Percentiles rank a stretch among this genome's conserved stretches.
Conservation (phyloP, 1,284 basidiomycete species). For the Clitocybe nebularis region DNA sequence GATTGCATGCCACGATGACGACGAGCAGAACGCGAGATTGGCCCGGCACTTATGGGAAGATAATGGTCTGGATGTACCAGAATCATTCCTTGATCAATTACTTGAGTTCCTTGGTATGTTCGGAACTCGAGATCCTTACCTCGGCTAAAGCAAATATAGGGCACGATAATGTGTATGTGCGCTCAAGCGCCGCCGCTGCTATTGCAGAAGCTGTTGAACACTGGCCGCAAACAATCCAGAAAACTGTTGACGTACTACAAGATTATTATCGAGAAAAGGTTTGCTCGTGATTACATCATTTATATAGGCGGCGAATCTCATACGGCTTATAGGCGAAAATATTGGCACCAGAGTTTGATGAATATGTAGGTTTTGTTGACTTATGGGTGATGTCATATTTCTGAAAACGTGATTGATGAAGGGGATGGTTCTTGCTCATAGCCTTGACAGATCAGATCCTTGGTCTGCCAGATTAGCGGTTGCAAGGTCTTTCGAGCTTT, state of each 20-base stretch:
- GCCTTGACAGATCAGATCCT: slow-evolving; percentile 89
- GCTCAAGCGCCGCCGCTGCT: slow-evolving; percentile 69
- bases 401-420: slow-evolving; percentile 33
- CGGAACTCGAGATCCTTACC: neutral
- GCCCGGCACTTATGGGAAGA: slow-evolving; percentile 92
- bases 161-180: slow-evolving; percentile 81
- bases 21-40: slow-evolving; percentile 87
- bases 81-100: slow-evolving; percentile 63
- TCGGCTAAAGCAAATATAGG: no score
- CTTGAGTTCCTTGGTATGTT: slow-evolving; percentile 68
- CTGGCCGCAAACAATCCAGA: slow-evolving; percentile 65
- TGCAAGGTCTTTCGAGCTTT: slow-evolving; percentile 64
- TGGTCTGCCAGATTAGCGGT: slow-evolving; percentile 85
- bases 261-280: slow-evolving; percentile 84
- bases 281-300: neutral
- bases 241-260: slow-evolving; percentile 51
- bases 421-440: slow-evolving; percentile 94
- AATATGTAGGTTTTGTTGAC: slow-evolving; percentile 61
- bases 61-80: slow-evolving; percentile 89
- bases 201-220: slow-evolving; percentile 77
- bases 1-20: slow-evolving; percentile 88
- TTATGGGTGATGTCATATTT: no score
- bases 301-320: slow-evolving; percentile 5
- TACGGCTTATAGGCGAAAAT: slow-evolving; percentile 61
- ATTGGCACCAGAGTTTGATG: slow-evolving; percentile 85